phyloP scores from a whole-genome alignment of 257 asterid species.

The Cynanchum wilfordii region DNA sequence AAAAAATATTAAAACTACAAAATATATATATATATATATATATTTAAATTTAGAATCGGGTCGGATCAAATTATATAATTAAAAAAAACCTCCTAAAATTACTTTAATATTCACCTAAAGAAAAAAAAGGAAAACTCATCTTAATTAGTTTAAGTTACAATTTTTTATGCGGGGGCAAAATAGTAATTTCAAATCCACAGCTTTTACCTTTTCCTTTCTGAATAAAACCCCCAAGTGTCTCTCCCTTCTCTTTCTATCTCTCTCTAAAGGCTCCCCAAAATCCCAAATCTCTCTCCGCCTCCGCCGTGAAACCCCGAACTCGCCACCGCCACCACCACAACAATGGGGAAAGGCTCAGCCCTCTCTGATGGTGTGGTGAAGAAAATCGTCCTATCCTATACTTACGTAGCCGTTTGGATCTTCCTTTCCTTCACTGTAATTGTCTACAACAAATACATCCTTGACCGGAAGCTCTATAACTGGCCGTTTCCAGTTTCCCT shows the following conservation, averaged over 20 bases:
- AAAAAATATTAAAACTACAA: too few species aligned
- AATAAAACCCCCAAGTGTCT: not conserved
- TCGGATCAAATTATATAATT: too few species aligned
- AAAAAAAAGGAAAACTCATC: too few species aligned
- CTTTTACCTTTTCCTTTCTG: not conserved
- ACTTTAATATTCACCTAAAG: not conserved
- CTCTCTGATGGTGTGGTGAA: constrained; percentile 53
- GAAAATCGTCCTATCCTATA: constrained; percentile 54
- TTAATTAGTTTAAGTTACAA: not conserved
- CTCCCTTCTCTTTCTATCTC: not conserved
- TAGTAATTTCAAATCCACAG: not conserved
- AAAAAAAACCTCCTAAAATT: too few species aligned
- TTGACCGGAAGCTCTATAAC: constrained; percentile 59
- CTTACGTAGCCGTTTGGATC: constrained; percentile 65
- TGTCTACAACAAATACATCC: constrained; percentile 75
- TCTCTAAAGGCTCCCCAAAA: not conserved
- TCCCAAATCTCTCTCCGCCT: not conserved
- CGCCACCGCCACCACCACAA: constrained; percentile 17
- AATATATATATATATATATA: too few species aligned
- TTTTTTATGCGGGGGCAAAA: not conserved
- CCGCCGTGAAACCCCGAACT: constrained; percentile 10
- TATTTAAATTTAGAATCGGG: too few species aligned
- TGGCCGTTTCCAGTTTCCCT: constrained; percentile 82
- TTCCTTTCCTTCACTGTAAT: constrained; percentile 70
- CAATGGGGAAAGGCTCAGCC: constrained; percentile 54